Conservation (phyloP, 164 flowering plant genomes). For the Macadamia tetraphylla region DNA sequence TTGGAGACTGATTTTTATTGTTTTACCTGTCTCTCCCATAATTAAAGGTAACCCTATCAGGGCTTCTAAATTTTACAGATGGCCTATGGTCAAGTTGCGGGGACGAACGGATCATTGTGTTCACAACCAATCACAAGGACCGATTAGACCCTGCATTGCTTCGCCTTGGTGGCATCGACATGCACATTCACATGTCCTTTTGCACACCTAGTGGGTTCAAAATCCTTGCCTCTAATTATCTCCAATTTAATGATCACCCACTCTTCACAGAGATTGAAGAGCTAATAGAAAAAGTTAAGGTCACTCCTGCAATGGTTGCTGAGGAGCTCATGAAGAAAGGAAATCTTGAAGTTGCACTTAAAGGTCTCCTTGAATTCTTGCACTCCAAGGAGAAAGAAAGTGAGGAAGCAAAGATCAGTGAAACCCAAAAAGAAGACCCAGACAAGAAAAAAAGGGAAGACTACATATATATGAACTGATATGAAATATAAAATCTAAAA, state of each 20-base stretch:
- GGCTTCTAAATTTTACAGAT: constrained; percentile 54
- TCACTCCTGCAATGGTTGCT: constrained; percentile 6
- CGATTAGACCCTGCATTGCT: constrained; percentile 46
- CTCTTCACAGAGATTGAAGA: constrained; percentile 24
- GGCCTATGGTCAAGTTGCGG: constrained; percentile 66
- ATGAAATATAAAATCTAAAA: too few relatives aligned
- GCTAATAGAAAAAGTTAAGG: constrained; percentile 10
- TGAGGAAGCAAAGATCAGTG: neutral
- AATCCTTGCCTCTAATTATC: constrained; percentile 43
- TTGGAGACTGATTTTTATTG: too few relatives aligned
- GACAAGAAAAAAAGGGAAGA: too few relatives aligned
- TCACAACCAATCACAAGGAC: constrained; percentile 58
- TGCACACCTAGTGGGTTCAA: constrained; percentile 34
- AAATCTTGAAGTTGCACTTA: neutral
- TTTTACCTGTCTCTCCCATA: too few relatives aligned
- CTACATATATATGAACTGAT: too few relatives aligned
- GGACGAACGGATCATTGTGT: constrained; percentile 52
- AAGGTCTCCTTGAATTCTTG: neutral
- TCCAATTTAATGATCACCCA: constrained; percentile 20
- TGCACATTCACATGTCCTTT: constrained; percentile 56
- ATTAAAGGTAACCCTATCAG: constrained; percentile 52
- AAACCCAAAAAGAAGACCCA: neutral
- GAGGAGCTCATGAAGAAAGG: neutral
- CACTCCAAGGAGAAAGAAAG: neutral
- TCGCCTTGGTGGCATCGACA: constrained; percentile 60